Evolutionary conservation across 371 early-diverging fungal genomes (phyloP).

Genomic region (Sporodiniella umbellata): DNA sequence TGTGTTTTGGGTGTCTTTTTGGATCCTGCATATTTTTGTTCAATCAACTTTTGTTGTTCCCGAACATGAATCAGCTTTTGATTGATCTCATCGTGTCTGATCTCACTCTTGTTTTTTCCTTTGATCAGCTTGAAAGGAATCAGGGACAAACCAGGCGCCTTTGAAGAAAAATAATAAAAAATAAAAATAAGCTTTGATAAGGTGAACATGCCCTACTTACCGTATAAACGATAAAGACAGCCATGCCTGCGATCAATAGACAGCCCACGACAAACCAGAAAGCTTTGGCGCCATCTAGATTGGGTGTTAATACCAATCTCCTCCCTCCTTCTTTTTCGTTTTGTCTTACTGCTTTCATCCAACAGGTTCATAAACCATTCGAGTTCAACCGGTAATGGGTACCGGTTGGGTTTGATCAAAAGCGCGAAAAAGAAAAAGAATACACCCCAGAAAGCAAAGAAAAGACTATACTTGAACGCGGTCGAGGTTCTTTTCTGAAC

Average conservation of each 20-base stretch:
- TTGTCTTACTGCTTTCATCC: background rate
- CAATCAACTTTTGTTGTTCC: constrained; percentile 31
- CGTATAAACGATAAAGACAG: constrained; percentile 49
- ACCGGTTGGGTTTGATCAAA: constrained; percentile 27
- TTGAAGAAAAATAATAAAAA: background rate
- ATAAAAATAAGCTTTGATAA: background rate
- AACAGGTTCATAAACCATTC: constrained; percentile 23
- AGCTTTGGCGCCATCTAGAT: constrained; percentile 48
- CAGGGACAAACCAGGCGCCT: constrained; percentile 47
- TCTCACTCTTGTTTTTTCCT: constrained; percentile 21
- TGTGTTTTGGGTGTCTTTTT: constrained; percentile 20
- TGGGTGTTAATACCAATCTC: no score
- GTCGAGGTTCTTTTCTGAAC: constrained; percentile 18
- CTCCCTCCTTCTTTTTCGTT: no score
- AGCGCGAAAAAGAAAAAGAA: constrained; percentile 37
- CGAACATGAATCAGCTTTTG: constrained; percentile 18
- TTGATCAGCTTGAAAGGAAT: constrained; percentile 36
- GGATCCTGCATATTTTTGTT: constrained; percentile 22
- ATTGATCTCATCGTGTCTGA: constrained; percentile 21
- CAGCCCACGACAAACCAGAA: constrained; percentile 49
- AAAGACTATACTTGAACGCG: constrained; percentile 34
- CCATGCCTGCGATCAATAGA: constrained; percentile 44
- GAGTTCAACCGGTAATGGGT: constrained; percentile 34
- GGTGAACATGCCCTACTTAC: constrained; percentile 17
- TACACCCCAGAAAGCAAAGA: constrained; percentile 22